phyloP scores from a whole-genome alignment of 371 early-diverging fungal genomes.

The Parasitella parasitica region DNA sequence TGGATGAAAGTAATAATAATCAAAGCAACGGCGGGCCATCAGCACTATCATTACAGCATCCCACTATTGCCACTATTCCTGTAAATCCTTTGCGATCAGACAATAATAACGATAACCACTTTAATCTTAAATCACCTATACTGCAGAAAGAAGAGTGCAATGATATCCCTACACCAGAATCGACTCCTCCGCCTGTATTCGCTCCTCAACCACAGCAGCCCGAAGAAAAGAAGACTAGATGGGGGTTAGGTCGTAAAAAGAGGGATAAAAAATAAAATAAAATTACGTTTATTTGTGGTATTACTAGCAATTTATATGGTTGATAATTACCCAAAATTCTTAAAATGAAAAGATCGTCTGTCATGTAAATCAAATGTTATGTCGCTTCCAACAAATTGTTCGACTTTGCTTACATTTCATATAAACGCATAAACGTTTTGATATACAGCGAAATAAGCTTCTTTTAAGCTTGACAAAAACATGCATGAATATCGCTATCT shows the following conservation, averaged over 20 bases:
- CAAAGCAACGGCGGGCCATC: constrained; percentile 16
- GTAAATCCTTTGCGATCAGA: constrained; percentile 1
- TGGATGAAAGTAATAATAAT: constrained; percentile 5
- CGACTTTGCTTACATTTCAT: too few species aligned
- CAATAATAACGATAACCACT: not conserved
- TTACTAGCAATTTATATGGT: too few species aligned
- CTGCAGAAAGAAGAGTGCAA: not conserved
- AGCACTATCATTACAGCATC: constrained; percentile 7
- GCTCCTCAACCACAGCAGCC: not conserved
- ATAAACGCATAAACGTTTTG: too few species aligned
- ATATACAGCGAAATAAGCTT: too few species aligned
- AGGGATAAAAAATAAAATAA: constrained; percentile 21
- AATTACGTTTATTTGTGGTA: too few species aligned
- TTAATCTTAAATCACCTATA: not conserved
- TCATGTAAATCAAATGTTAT: too few species aligned
- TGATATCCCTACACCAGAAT: constrained; percentile 8
- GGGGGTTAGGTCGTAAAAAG: constrained; percentile 32
- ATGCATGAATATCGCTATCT: too few species aligned
- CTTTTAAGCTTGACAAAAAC: too few species aligned
- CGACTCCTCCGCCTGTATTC: not conserved
- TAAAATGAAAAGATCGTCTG: too few species aligned
- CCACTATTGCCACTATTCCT: not conserved
- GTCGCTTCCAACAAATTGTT: too few species aligned
- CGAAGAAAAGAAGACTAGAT: constrained; percentile 37
- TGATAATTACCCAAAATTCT: too few species aligned